Evolutionary conservation across 352 stramenopile species (phyloP).

Genomic region (Pythium plurisporium): DNA sequence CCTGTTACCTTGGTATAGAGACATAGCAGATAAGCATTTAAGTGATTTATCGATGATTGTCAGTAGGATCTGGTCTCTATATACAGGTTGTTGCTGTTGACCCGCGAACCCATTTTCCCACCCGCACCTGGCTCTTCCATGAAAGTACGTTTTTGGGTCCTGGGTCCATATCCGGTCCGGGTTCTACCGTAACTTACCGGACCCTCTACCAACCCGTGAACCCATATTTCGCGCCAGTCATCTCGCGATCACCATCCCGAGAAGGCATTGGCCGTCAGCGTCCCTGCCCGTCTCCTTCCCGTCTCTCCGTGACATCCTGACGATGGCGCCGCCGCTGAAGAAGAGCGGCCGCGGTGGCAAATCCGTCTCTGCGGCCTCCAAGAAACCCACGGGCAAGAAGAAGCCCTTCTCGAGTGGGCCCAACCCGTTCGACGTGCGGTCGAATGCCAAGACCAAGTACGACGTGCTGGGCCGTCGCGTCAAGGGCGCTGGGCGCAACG

Average conservation of each 20-base stretch:
- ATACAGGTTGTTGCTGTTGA: constrained; percentile 12
- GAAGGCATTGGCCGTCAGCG: too few species aligned
- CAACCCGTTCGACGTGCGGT: constrained; percentile 91
- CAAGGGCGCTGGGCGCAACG: constrained; percentile 87
- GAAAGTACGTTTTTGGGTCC: neutral
- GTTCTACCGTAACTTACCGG: too few species aligned
- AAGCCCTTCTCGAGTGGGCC: constrained; percentile 17
- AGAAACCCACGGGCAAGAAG: constrained; percentile 19
- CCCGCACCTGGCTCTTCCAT: neutral
- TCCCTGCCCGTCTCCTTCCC: too few species aligned
- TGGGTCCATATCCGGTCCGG: too few species aligned
- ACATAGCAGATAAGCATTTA: neutral
- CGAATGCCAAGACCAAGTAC: constrained; percentile 86
- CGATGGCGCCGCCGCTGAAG: constrained; percentile 4
- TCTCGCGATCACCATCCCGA: too few species aligned
- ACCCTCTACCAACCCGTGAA: constrained; percentile 17
- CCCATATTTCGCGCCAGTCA: too few species aligned
- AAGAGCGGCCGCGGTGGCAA: constrained; percentile 7
- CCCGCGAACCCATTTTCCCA: constrained; percentile 21
- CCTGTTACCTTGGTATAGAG: constrained; percentile 8
- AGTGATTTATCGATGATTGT: neutral
- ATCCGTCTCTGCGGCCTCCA: neutral
- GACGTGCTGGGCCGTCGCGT: constrained; percentile 87
- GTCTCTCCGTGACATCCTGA: too few species aligned
- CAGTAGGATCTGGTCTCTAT: constrained; percentile 7